Evolutionary conservation across 2,329 filamentous ascomycete genomes (phyloP).

Genomic region (Verticillium nonalfalfae): DNA sequence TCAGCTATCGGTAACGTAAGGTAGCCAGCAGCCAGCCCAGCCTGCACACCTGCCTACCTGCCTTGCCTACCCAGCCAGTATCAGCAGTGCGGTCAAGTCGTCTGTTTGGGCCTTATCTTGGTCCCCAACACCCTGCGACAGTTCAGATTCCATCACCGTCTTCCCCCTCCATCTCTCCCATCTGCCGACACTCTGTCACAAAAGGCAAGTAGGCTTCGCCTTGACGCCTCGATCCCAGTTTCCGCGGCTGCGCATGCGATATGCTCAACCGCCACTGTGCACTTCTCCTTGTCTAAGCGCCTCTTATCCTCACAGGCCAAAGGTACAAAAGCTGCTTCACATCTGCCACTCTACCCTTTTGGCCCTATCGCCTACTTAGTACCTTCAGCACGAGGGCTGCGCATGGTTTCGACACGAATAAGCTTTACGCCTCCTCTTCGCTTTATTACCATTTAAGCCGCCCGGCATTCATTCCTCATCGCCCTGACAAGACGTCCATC

Average conservation of each 20-base stretch:
- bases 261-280: slow-evolving; percentile 12
- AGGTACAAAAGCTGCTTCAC: slow-evolving; percentile 6
- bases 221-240: neutral
- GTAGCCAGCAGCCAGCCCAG: no score
- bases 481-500: neutral
- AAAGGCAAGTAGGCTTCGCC: neutral
- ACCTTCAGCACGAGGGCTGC: neutral
- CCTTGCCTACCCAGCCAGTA: no score
- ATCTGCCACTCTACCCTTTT: neutral
- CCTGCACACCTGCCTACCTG: no score
- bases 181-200: neutral
- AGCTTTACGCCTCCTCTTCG: neutral
- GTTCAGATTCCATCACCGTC: neutral
- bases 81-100: no score
- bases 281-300: slow-evolving; percentile 10
- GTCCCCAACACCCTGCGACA: no score
- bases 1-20: no score
- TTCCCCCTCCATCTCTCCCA: neutral
- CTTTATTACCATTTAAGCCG: neutral
- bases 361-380: slow-evolving; percentile 8
- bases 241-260: neutral
- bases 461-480: no score
- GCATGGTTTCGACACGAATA: slow-evolving; percentile 5
- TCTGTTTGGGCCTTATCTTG: no score
- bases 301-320: slow-evolving; percentile 1